Evolutionary conservation across 768 basidiomycete species (phyloP).

Genomic region (Suillus bovinus): DNA sequence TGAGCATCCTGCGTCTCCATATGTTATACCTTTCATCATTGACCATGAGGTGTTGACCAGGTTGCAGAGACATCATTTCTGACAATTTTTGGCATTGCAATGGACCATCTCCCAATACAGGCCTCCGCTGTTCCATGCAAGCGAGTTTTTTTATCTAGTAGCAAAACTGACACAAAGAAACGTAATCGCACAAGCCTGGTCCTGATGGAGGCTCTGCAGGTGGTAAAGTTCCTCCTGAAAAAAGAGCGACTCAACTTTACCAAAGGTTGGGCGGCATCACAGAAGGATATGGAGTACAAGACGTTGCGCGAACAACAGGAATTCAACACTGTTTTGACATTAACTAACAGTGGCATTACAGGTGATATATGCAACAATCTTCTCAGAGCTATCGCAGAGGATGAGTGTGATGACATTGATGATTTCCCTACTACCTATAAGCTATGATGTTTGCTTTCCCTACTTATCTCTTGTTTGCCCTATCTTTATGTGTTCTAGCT

Average conservation of each 20-base stretch:
- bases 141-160: constrained; percentile 23
- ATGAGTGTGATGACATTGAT: no score
- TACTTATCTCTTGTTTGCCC: no score
- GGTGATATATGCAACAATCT: no score
- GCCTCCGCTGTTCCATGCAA: constrained; percentile 25
- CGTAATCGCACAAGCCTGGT: not conserved
- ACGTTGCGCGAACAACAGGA: no score
- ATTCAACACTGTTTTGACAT: no score
- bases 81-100: constrained; percentile 12
- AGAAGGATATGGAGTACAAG: not conserved
- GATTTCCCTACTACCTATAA: no score
- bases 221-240: constrained; percentile 15
- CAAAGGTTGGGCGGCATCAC: constrained; percentile 1
- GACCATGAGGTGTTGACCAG: not conserved
- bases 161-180: not conserved
- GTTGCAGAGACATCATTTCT: not conserved
- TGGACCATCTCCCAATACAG: constrained; percentile 22
- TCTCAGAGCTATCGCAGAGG: no score
- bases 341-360: no score
- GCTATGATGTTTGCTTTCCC: no score
- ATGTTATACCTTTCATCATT: no score
- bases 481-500: no score
- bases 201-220: constrained; percentile 20
- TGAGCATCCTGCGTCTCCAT: not conserved
- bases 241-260: constrained; percentile 9